Conservation (phyloP, 768 basidiomycete species). For the Calocybe gangraenosa region DNA sequence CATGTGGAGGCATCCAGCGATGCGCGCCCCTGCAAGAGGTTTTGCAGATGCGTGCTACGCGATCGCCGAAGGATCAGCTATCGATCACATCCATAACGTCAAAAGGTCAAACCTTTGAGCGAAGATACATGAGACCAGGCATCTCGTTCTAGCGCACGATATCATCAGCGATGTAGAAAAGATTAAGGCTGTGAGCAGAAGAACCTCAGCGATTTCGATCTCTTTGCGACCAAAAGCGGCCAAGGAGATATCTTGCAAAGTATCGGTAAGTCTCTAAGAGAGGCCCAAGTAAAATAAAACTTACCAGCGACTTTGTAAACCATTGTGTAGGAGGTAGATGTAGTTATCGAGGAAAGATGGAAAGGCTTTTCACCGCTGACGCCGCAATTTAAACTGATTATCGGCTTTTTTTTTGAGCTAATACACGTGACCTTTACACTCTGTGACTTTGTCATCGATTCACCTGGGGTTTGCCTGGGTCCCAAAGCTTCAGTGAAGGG, state of each 20-base stretch:
- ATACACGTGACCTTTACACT: slow-evolving; percentile 23
- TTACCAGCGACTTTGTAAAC: slow-evolving; percentile 89
- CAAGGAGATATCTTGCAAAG: slow-evolving; percentile 76
- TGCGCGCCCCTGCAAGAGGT: slow-evolving; percentile 92
- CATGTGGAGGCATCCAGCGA: slow-evolving; percentile 99
- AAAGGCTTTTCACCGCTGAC: slow-evolving; percentile 13
- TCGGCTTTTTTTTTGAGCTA: slow-evolving; percentile 30
- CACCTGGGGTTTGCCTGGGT: too few relatives aligned
- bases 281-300: slow-evolving; percentile 10
- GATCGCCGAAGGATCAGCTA: slow-evolving; percentile 20
- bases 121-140: slow-evolving; percentile 94
- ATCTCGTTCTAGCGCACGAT: slow-evolving; percentile 67
- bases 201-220: slow-evolving; percentile 96
- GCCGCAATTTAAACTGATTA: slow-evolving; percentile 18
- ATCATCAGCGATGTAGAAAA: slow-evolving; percentile 9
- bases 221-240: slow-evolving; percentile 99
- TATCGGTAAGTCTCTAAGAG: slow-evolving; percentile 8
- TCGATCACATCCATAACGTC: slow-evolving; percentile 12
- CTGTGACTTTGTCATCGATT: neutral
- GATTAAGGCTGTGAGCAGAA: slow-evolving; percentile 13
- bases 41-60: slow-evolving; percentile 70
- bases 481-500: too few relatives aligned
- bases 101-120: slow-evolving; percentile 62
- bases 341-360: slow-evolving; percentile 9
- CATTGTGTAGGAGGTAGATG: slow-evolving; percentile 40